phyloP scores from a whole-genome alignment of 2,329 filamentous ascomycete genomes.

The Immersiporthe knoxdaviesiana region DNA sequence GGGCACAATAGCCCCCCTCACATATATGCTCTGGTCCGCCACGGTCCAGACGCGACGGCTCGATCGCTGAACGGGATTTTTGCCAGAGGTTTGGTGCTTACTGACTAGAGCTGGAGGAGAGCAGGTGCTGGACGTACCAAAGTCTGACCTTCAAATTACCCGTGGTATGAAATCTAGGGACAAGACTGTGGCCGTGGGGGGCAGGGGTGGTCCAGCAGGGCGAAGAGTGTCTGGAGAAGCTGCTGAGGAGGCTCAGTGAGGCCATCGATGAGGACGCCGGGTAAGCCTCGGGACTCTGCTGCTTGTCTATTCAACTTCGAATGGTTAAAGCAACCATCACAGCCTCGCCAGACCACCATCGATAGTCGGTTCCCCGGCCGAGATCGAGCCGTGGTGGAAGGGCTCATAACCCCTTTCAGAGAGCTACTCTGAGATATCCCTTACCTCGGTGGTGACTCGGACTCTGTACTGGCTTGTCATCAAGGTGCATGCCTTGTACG shows the following conservation, averaged over 20 bases:
- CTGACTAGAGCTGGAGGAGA: not conserved
- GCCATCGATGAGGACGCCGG: conserved; percentile 7
- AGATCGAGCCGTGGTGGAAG: not conserved
- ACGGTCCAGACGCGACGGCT: not conserved
- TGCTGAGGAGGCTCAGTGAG: conserved; percentile 22
- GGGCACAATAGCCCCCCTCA: not conserved
- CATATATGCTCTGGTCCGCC: not conserved
- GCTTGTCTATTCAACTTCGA: not conserved
- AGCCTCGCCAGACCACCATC: not conserved
- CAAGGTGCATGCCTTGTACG: too few species aligned
- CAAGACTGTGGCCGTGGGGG: conserved; percentile 59
- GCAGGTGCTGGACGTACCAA: conserved; percentile 62
- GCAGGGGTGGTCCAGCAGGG: conserved; percentile 33
- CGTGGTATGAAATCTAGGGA: conserved; percentile 66
- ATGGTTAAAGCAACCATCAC: not conserved
- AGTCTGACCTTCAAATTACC: conserved; percentile 64
- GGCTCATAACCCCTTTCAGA: not conserved
- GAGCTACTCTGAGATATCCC: not conserved
- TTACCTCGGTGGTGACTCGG: not conserved
- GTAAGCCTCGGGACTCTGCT: not conserved
- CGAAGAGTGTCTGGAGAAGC: conserved; percentile 38
- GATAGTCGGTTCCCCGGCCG: not conserved
- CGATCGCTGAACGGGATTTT: too few species aligned
- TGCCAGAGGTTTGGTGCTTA: not conserved
- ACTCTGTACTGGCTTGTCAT: too few species aligned